Evolutionary conservation across 1,139 yeast genomes (phyloP).

Genomic region (Zygosaccharomyces pseudobailii): DNA sequence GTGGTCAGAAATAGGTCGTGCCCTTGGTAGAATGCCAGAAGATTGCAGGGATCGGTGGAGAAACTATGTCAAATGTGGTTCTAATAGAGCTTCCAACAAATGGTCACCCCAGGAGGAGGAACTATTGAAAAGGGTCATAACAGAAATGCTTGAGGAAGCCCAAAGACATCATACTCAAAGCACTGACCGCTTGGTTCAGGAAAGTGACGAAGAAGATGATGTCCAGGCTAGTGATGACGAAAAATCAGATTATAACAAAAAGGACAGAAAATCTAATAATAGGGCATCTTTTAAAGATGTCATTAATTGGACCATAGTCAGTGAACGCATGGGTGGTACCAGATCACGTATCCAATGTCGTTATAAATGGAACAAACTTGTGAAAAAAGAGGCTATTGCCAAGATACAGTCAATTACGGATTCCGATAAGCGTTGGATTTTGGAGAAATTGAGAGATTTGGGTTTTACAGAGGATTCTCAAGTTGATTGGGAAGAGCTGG

Average conservation of each 20-base stretch:
- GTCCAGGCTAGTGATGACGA: constrained; percentile 19
- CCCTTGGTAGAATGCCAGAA: constrained; percentile 91
- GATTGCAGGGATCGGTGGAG: constrained; percentile 97
- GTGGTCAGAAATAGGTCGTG: constrained; percentile 78
- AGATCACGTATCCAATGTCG: constrained; percentile 91
- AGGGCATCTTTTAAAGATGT: constrained; percentile 32
- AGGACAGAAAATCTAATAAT: constrained; percentile 11
- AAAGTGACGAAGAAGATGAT: constrained; percentile 24
- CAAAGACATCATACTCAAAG: constrained; percentile 12
- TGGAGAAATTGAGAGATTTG: constrained; percentile 46
- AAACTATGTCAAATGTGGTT: constrained; percentile 88
- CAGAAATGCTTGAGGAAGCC: constrained; percentile 35
- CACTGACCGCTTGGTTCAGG: constrained; percentile 8
- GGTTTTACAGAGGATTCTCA: constrained; percentile 45
- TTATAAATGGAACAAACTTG: constrained; percentile 84
- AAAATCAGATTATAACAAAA: constrained; percentile 17
- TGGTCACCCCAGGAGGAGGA: constrained; percentile 78
- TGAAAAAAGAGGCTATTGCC: constrained; percentile 53
- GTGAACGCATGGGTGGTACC: constrained; percentile 83
- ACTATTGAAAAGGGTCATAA: constrained; percentile 52
- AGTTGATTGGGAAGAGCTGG: constrained; percentile 61
- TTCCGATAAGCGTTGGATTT: constrained; percentile 54
- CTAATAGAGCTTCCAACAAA: constrained; percentile 62
- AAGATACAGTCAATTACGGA: constrained; percentile 48
- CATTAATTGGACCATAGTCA: constrained; percentile 86